These are phyloP conservation scores for Rubia peregrina DNA, from an alignment of 305 asterid genomes.

Conservation along the genomic window DNA sequence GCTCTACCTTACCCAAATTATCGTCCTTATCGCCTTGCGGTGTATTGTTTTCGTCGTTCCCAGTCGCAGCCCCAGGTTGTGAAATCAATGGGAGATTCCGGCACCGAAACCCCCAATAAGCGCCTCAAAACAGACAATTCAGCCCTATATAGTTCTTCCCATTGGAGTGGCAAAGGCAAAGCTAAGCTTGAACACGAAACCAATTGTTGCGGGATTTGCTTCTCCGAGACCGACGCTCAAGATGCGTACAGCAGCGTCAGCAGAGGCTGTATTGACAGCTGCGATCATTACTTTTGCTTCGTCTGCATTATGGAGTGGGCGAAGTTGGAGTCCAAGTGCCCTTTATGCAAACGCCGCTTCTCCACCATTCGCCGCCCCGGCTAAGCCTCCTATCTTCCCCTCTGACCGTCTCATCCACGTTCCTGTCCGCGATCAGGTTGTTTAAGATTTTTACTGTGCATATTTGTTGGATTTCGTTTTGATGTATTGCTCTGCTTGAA, in stretches of 20 bases:
- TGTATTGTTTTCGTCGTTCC: not conserved
- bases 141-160: slow-evolving; percentile 6
- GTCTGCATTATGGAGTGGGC: slow-evolving; percentile 77
- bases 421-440: slow-evolving; percentile 69
- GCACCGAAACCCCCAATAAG: slow-evolving; percentile 23
- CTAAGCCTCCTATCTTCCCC: slow-evolving; percentile 41
- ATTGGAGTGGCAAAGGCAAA: slow-evolving; percentile 32
- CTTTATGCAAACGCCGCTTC: slow-evolving; percentile 66
- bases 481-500: not conserved
- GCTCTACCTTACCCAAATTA: no score
- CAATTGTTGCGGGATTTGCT: slow-evolving; percentile 57
- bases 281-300: slow-evolving; percentile 65
- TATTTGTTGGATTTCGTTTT: not conserved
- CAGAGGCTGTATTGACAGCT: slow-evolving; percentile 58
- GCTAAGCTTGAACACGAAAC: slow-evolving; percentile 21
- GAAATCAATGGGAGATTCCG: not conserved
- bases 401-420: slow-evolving; percentile 45
- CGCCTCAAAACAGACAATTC: slow-evolving; percentile 31
- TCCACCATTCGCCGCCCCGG: slow-evolving; percentile 59
- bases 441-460: not conserved
- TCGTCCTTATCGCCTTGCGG: no score
- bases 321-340: slow-evolving; percentile 67
- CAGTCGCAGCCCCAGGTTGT: not conserved
- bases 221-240: slow-evolving; percentile 33
- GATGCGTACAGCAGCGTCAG: slow-evolving; percentile 20